Evolutionary conservation across 305 asterid species (phyloP).

Genomic region (Fraxinus dipetala): DNA sequence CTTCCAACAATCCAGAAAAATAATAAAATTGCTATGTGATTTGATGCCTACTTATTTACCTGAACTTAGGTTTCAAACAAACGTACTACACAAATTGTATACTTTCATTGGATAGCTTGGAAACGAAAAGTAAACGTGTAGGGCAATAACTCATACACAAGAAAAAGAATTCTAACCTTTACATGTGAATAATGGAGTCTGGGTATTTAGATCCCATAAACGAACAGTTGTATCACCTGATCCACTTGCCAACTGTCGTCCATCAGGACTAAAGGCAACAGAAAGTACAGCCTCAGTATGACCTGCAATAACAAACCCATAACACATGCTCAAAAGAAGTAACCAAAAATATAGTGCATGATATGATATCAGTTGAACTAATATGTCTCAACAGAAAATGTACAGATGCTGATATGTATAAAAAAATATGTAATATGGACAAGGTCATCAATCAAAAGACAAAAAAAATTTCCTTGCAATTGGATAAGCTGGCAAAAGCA

Average conservation of each 20-base stretch:
- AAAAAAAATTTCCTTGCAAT: background rate
- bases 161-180: conserved; percentile 50
- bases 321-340: background rate
- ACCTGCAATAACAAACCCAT: conserved; percentile 47
- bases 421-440: background rate
- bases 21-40: background rate
- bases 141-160: conserved; percentile 1
- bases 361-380: background rate
- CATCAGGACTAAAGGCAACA: conserved; percentile 93
- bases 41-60: background rate
- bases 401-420: background rate
- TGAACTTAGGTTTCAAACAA: background rate
- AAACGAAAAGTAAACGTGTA: background rate
- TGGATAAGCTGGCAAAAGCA: background rate
- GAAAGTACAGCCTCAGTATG: conserved; percentile 93
- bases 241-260: conserved; percentile 87
- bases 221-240: conserved; percentile 97
- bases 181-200: conserved; percentile 84
- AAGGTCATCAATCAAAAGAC: background rate
- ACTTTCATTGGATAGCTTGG: background rate
- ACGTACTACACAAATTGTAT: background rate
- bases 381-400: background rate
- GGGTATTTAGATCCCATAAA: conserved; percentile 89
- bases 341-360: background rate
- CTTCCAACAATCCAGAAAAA: background rate